Evolutionary conservation across 768 basidiomycete genomes (phyloP).

Genomic region (Leucogyrophana mollusca): DNA sequence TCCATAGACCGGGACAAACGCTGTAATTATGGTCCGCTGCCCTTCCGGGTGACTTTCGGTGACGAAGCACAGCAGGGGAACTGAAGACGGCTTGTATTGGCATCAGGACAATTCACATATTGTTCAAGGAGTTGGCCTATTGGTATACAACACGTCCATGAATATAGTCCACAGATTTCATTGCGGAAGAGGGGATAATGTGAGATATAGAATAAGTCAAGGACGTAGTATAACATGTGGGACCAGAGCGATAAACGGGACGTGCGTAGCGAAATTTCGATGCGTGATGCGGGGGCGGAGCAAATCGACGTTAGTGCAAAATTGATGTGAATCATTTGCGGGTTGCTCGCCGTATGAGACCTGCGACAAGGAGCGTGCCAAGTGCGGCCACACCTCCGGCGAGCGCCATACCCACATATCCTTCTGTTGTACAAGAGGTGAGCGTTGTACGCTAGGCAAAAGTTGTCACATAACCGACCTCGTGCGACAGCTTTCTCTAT

Average conservation of each 20-base stretch:
- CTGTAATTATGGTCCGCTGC: no score
- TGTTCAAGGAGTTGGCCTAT: no score
- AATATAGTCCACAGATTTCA: no score
- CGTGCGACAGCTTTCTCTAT: slow-evolving; percentile 84
- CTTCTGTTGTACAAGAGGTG: slow-evolving; percentile 54
- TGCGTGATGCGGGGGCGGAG: no score
- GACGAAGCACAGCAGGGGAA: neutral
- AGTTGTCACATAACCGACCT: slow-evolving; percentile 45
- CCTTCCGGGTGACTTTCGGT: neutral
- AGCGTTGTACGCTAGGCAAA: neutral
- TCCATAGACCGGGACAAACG: no score
- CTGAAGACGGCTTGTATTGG: slow-evolving; percentile 1
- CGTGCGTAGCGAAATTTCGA: no score
- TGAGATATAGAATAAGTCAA: slow-evolving; percentile 27
- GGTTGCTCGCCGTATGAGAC: slow-evolving; percentile 81
- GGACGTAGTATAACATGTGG: neutral
- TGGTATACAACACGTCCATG: no score
- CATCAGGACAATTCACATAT: neutral
- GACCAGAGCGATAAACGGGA: no score
- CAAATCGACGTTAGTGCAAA: neutral
- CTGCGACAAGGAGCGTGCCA: slow-evolving; percentile 70
- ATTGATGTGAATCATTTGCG: slow-evolving; percentile 35
- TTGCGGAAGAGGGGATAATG: neutral
- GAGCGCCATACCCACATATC: slow-evolving; percentile 98
- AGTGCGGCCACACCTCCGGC: slow-evolving; percentile 88